phyloP scores from a whole-genome alignment of 768 basidiomycete genomes.

The Leucocoprinus birnbaumii region DNA sequence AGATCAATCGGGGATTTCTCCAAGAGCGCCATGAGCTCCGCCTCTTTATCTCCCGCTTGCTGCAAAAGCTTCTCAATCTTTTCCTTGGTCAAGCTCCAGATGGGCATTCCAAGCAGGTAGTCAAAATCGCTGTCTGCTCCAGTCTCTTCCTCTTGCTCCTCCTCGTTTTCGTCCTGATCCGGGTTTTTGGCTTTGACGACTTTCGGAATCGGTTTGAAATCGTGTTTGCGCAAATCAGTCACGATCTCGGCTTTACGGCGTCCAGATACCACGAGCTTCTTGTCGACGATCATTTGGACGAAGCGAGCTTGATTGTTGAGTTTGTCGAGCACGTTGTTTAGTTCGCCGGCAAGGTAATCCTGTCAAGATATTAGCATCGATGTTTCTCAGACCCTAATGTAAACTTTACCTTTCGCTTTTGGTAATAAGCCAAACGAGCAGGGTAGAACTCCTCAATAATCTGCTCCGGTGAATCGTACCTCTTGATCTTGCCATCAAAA shows the following conservation, averaged over 20 bases:
- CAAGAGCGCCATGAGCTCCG: slow-evolving; percentile 74
- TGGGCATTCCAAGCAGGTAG: slow-evolving; percentile 92
- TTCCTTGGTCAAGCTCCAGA: slow-evolving; percentile 92
- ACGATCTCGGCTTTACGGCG: slow-evolving; percentile 90
- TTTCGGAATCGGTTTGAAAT: slow-evolving; percentile 94
- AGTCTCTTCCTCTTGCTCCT: slow-evolving; percentile 43
- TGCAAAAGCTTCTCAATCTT: slow-evolving; percentile 86
- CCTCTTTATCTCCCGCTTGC: slow-evolving; percentile 81
- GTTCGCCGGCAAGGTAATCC: slow-evolving; percentile 83
- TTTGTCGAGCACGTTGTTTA: slow-evolving; percentile 79
- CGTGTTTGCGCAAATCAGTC: slow-evolving; percentile 71
- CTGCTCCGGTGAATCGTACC: slow-evolving; percentile 85
- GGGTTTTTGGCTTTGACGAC: slow-evolving; percentile 58
- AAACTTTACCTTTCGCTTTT: slow-evolving; percentile 83
- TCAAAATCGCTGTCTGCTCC: slow-evolving; percentile 70
- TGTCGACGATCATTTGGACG: slow-evolving; percentile 92
- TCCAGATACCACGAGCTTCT: slow-evolving; percentile 76
- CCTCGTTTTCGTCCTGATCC: slow-evolving; percentile 48
- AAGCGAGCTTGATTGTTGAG: slow-evolving; percentile 95
- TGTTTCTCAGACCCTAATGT: background rate
- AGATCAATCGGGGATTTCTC: slow-evolving; percentile 76
- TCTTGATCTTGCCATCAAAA: slow-evolving; percentile 92
- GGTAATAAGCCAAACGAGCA: slow-evolving; percentile 84
- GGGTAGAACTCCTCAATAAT: slow-evolving; percentile 94
- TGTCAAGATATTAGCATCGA: slow-evolving; percentile 27